Base-by-base conservation (phyloP, 1,284 basidiomycete species). In the Tylopilus sp. region DNA sequence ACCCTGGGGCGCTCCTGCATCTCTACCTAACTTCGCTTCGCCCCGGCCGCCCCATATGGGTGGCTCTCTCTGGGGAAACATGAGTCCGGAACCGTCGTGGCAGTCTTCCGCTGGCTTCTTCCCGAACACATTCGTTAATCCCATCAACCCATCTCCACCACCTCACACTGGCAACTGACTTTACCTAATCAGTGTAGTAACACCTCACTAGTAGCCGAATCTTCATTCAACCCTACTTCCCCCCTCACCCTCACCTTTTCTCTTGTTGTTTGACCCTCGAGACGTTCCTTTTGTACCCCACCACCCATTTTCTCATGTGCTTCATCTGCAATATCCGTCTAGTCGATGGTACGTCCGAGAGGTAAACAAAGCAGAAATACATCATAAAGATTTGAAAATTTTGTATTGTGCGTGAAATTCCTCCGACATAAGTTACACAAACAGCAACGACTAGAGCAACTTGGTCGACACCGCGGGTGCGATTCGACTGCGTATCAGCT, bases 381-480 rank as follows among this genome's bases (percentile, higher is more conserved):
- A 71, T 59, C 60, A 70, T 70, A 72, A 69, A 69, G 69, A 72
- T 69, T 60, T 70, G 42, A 66, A 68, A 71, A 50, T 28, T 55
- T 20, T 43, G 48, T 44, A 37, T 42, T 35, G 31, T 15, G 4
- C 7, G 9, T 17, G 26, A 20, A 25, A 24, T 40, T 14, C 37
- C 15, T 24, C 15, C 25, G 19, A 26, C 32, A 45, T 53, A 60
- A 60, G 43, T 45, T 55, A 54, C 36, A 52, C 8, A 13, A 31
- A 40, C n/a, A 32, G 6, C 14, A 37, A 28, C 8, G 9, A 32
- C 52, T 85, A 89, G 63, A 88, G 69, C 68, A 96, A 75, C 76
- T 99, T 99, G 71, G 91, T 94, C 63, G 95, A 98, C 48, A 90
- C 91, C 32, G 96, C 94, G 32, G 97, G 97, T 24, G 94, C 90